Base-by-base conservation (phyloP, 2,329 filamentous ascomycete species). In the Arthrobotrys iridis region DNA sequence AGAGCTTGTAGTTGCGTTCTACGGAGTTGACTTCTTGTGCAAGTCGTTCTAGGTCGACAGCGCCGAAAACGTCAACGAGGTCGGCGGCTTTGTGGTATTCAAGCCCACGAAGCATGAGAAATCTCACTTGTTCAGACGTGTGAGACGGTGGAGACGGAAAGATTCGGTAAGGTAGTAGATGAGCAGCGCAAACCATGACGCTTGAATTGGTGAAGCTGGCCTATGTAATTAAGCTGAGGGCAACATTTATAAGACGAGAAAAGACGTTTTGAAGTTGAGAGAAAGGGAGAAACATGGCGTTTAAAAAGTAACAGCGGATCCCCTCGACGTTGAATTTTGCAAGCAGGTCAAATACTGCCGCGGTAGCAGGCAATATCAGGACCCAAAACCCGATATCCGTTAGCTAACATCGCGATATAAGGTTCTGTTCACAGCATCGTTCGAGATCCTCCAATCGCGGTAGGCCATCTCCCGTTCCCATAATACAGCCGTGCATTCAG, bases 141-240 rank as follows among this genome's bases (percentile, higher is more conserved):
- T 48, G 13, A 11, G 40, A 3, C 20, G 50, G 63, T 8, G 22
- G 3, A 20, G 18, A 26, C 0, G 63, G 63, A 10, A 37, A 58
- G 10, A 67, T 67, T 15, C 22, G 26, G 4, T 24, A 8, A 4
- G 63, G 63, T 10, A 67, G 55, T 1, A 20, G 35, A 18, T 33
- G 63, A n/a, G 50, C 20, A 4, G 63, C 63, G 22, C 63, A 67
- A 6, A 55, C 50, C 63, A 67, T 67, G 18, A 1, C 40, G 40
- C n/a, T n/a, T n/a, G n/a, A n/a, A n/a, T n/a, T n/a, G n/a, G n/a
- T n/a, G n/a, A n/a, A 43, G 40, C n/a, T 13, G 40, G 5, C 40
- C 28, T 4, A 33, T 33, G 4, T 33, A 33, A 33, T 10, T 33
- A 33, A 33, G 28, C 10, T 5, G 4, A 6, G 5, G 11, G 40